Conservation (phyloP, 805 yeast genomes). For the Pichia californica region DNA sequence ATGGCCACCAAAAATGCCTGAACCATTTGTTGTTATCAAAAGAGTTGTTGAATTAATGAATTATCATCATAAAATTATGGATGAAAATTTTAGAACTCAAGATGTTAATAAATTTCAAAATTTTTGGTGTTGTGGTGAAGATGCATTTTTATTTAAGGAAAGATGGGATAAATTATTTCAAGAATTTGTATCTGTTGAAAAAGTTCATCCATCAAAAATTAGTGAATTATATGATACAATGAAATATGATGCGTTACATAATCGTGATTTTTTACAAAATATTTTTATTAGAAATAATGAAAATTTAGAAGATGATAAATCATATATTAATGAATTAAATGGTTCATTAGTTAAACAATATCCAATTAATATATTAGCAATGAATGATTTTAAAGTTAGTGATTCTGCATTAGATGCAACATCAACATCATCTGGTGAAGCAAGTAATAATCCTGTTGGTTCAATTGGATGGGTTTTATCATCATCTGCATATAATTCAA, state of each 20-base stretch:
- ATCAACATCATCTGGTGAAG: constrained; percentile 18
- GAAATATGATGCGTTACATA: constrained; percentile 97
- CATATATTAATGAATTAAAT: constrained; percentile 33
- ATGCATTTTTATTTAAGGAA: constrained; percentile 81
- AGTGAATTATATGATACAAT: constrained; percentile 96
- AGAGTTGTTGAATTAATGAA: constrained; percentile 94
- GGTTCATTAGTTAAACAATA: constrained; percentile 59
- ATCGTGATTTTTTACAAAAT: constrained; percentile 78
- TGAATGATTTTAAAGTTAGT: constrained; percentile 67
- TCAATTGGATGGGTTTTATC: constrained; percentile 67
- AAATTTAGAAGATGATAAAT: constrained; percentile 5
- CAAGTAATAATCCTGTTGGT: constrained; percentile 39
- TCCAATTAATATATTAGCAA: constrained; percentile 68
- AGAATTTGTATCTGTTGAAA: constrained; percentile 88
- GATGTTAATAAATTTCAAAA: constrained; percentile 64
- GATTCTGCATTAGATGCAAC: constrained; percentile 27
- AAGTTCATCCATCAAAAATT: constrained; percentile 95
- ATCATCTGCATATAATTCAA: constrained; percentile 22
- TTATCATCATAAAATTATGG: constrained; percentile 80
- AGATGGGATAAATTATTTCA: constrained; percentile 95
- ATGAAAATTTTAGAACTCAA: constrained; percentile 62
- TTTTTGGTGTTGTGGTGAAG: constrained; percentile 96
- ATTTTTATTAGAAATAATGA: constrained; percentile 62
- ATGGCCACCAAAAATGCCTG: constrained; percentile 98
- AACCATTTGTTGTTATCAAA: constrained; percentile 89